A percentile compares a stretch with the other conserved stretches of the same genome.
These are phyloP conservation scores for Pseudogymnoascus sp. DNA, from an alignment of 2,329 filamentous ascomycete genomes.

Conservation along the genomic window DNA sequence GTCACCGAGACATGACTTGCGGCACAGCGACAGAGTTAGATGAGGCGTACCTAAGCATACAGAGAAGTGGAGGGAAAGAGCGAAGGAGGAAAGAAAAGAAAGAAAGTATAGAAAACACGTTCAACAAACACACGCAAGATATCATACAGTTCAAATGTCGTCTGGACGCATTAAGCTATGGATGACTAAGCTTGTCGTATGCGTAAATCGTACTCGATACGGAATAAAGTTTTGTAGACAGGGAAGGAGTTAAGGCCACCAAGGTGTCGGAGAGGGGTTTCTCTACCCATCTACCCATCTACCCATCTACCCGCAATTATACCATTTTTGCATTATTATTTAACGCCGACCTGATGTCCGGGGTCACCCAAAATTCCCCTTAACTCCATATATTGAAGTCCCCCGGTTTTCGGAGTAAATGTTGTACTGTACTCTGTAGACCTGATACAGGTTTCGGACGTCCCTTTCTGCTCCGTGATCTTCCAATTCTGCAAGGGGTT, in stretches of 20 bases:
- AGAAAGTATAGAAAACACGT: too few relatives aligned
- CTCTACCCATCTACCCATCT: too few relatives aligned
- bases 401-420: background rate
- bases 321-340: constrained; percentile 4
- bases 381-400: constrained; percentile 5
- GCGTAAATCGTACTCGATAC: background rate
- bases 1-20: background rate
- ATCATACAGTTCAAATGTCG: background rate
- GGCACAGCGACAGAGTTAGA: background rate
- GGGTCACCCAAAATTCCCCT: constrained; percentile 2
- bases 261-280: background rate
- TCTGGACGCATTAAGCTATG: background rate
- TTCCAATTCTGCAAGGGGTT: background rate
- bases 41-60: background rate
- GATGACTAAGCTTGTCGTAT: background rate
- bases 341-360: background rate
- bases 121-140: background rate
- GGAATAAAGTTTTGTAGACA: background rate
- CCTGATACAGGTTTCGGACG: background rate
- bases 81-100: too few relatives aligned
- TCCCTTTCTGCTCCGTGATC: background rate
- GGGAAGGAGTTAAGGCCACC: background rate
- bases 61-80: background rate
- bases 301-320: background rate
- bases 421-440: background rate